Base-by-base conservation (phyloP, 768 basidiomycete species). In the Termitomyces sp. region DNA sequence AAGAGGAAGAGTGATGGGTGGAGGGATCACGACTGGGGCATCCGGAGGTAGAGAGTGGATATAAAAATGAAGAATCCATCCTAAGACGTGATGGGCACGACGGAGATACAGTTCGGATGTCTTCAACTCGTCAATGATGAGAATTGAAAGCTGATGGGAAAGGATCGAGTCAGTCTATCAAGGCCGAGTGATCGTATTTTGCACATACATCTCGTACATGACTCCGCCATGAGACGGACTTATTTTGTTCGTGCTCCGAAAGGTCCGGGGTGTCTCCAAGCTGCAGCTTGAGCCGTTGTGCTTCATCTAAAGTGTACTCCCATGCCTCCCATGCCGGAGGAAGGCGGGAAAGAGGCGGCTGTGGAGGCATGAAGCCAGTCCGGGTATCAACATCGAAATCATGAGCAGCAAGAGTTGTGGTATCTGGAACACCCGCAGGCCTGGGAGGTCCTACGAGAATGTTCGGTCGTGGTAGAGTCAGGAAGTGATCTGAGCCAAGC, bases 361-460 rank as follows among this genome's bases (percentile, higher is more conserved):
- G 75, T 0, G 89, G 86, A 2, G 95, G 90, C 83, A 98, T 87
- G 69, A 98, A 98, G 0, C 96, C 95, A 0, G 93, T 92, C 15
- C 84, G 76, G 10, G 87, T 85, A 67, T 95, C 93, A 57, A 98
- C 90, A 67, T 98, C 93, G 74, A 93, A 98, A 71, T 90, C 88
- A 59, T 88, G 85, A 2, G 85, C 83, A 10, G 82, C 83, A 12
- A 60, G 56, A 41, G 63, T 64, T 26, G 63, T 61, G 41, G 63
- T 64, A 58, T 64, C 63, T 14, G 60, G 59, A 15, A 59, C 51
- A 8, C 60, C 62, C n/a, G 58, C 40, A 40, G 57, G 37, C 24
- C 49, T 38, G 26, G 49, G 55, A 4, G 55, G 47, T 26, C 60
- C 61, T 32, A 51, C 50, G 5, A 57, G 21, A 34, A 56, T 43